Evolutionary conservation across 2,329 filamentous ascomycete genomes (phyloP).

Genomic region (Hymenoscyphus fraxineus): DNA sequence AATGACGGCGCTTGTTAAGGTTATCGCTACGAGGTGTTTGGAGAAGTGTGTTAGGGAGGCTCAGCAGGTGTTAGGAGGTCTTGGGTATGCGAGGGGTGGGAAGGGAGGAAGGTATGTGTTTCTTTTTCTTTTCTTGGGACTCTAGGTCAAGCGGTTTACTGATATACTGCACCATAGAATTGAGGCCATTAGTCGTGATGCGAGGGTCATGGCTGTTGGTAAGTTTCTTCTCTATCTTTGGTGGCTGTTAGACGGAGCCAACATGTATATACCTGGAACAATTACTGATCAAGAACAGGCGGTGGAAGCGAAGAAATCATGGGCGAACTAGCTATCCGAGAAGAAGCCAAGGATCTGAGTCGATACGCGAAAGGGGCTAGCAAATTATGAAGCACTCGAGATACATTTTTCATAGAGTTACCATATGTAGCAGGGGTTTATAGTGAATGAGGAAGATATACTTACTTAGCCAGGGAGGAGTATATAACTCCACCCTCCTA

Average conservation of each 20-base stretch:
- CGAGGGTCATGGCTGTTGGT: conserved; percentile 43
- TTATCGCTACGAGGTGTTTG: conserved; percentile 48
- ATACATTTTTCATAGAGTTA: no score
- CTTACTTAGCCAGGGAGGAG: no score
- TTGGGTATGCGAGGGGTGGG: conserved; percentile 48
- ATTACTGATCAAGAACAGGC: conserved; percentile 19
- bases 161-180: conserved; percentile 35
- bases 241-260: background rate
- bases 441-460: no score
- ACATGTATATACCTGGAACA: background rate
- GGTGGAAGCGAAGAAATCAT: conserved; percentile 36
- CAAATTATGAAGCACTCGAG: conserved; percentile 19
- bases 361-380: conserved; percentile 21
- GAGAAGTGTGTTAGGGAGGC: conserved; percentile 52
- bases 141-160: conserved; percentile 1
- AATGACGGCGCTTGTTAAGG: conserved; percentile 49
- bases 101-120: conserved; percentile 39
- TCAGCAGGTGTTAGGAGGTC: conserved; percentile 52
- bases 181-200: conserved; percentile 51
- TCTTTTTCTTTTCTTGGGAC: background rate
- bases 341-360: conserved; percentile 33
- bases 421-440: no score
- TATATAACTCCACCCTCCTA: no score
- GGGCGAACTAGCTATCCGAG: conserved; percentile 32
- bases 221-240: conserved; percentile 13